A percentile compares a stretch with the other conserved stretches of the same genome.
Evolutionary conservation across 495 filamentous ascomycete species (phyloP).

Genomic region (Coniosporium apollinis): DNA sequence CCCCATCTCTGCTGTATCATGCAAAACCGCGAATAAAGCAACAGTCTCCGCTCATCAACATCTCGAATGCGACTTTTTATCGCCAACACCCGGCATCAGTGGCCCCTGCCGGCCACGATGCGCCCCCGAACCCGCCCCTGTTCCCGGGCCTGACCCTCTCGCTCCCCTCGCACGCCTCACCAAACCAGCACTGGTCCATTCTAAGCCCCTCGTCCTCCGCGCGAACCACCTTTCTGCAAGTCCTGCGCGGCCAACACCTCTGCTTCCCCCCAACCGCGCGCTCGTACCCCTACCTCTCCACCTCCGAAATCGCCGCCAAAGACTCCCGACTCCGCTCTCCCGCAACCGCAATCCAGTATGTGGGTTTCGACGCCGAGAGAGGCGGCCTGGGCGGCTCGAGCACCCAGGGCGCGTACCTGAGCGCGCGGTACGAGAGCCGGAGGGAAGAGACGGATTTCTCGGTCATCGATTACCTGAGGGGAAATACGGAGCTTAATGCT

Average conservation of each 20-base stretch:
- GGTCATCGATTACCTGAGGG: constrained; percentile 58
- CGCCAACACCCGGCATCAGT: constrained; percentile 48
- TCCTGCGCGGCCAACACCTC: constrained; percentile 56
- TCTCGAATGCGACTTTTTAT: constrained; percentile 67
- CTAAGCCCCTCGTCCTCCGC: constrained; percentile 54
- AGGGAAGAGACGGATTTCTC: constrained; percentile 79
- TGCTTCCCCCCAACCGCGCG: constrained; percentile 55
- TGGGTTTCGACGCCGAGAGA: constrained; percentile 48
- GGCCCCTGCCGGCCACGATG: constrained; percentile 17
- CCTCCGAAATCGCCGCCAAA: constrained; percentile 38
- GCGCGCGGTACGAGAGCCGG: constrained; percentile 80
- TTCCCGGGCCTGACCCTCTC: constrained; percentile 51
- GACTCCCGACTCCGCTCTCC: constrained; percentile 39
- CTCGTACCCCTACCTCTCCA: constrained; percentile 56
- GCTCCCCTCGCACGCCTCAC: constrained; percentile 33
- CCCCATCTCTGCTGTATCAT: too few relatives aligned
- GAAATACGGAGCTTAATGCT: constrained; percentile 62
- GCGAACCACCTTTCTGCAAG: constrained; percentile 59
- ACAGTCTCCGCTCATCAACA: constrained; percentile 42
- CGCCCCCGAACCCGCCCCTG: constrained; percentile 52
- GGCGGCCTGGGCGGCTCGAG: constrained; percentile 35
- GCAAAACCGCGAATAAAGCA: too few relatives aligned
- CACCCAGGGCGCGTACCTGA: constrained; percentile 59
- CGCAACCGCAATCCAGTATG: constrained; percentile 55
- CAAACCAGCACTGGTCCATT: constrained; percentile 51